Conservation (phyloP, 371 early-diverging fungal genomes). For the Mortierella sp. region DNA sequence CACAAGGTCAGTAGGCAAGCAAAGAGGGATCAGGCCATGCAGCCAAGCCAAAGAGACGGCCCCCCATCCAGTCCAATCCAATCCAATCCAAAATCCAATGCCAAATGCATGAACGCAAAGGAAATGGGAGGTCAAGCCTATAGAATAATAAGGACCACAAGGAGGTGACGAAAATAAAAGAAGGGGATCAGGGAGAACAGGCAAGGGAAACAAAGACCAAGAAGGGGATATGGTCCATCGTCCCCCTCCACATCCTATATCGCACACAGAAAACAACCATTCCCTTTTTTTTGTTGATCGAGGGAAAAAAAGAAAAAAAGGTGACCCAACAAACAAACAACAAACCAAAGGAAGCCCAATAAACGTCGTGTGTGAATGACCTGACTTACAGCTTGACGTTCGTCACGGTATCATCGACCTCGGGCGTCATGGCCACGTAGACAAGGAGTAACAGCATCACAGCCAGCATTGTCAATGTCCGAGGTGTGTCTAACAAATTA, state of each 20-base stretch:
- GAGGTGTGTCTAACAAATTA: constrained; percentile 36
- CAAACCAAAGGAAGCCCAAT: neutral
- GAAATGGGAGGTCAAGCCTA: neutral
- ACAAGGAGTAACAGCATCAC: constrained; percentile 48
- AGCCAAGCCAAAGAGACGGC: neutral
- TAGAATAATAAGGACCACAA: neutral
- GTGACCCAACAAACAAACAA: neutral
- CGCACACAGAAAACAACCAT: neutral
- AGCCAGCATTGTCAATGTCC: constrained; percentile 47
- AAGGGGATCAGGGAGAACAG: too few relatives aligned
- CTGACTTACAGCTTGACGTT: constrained; percentile 57
- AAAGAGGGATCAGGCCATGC: neutral
- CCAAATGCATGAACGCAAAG: neutral
- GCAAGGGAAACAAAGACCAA: neutral
- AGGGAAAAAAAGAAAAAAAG: neutral
- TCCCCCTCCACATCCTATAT: neutral
- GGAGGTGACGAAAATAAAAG: neutral
- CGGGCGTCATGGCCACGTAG: constrained; percentile 57
- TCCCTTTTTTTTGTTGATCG: neutral
- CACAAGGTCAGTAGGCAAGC: neutral
- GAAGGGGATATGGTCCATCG: neutral
- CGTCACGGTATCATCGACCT: constrained; percentile 49
- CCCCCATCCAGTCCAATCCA: too few relatives aligned
- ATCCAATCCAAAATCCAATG: neutral
- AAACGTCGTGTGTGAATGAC: neutral